These are phyloP conservation scores for Candida lessepsii DNA, from an alignment of 805 yeast species.

Conservation along the genomic window DNA sequence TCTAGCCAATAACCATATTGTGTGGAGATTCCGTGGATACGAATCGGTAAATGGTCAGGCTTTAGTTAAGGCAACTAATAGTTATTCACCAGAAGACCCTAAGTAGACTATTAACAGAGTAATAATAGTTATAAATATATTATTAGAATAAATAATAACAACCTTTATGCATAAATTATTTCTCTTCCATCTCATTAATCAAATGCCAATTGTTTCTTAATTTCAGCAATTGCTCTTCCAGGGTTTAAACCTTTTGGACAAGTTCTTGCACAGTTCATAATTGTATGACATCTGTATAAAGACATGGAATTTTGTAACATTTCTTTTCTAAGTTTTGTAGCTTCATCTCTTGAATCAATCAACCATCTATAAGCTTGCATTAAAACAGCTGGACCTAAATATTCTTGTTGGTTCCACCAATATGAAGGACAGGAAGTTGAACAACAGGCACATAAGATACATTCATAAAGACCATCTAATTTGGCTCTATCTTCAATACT, in stretches of 20 bases:
- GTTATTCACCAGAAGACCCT: too few species aligned
- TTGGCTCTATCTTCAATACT: constrained; percentile 90
- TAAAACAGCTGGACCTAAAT: constrained; percentile 96
- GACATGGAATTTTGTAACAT: constrained; percentile 97
- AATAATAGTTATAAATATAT: constrained; percentile 4
- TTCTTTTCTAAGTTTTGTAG: constrained; percentile 73
- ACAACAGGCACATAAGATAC: constrained; percentile 98
- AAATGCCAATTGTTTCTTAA: constrained; percentile 89
- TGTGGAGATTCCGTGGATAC: neutral
- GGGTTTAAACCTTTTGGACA: constrained; percentile 99
- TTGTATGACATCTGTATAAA: constrained; percentile 97
- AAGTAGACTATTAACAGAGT: neutral
- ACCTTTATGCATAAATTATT: constrained; percentile 3
- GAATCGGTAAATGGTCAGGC: constrained; percentile 3
- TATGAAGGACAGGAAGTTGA: constrained; percentile 98
- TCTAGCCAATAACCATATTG: constrained; percentile 1
- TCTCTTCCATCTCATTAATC: constrained; percentile 39
- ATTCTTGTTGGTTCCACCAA: constrained; percentile 99
- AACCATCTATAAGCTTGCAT: constrained; percentile 99
- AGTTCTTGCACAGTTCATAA: constrained; percentile 97
- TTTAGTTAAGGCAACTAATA: neutral
- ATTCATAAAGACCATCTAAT: constrained; percentile 95
- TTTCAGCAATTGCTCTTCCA: constrained; percentile 95
- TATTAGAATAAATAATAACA: constrained; percentile 7
- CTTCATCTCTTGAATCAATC: constrained; percentile 95